Base-by-base conservation (phyloP, 192 early-diverging fungal genomes). In the Neocallimastix lanati region DNA sequence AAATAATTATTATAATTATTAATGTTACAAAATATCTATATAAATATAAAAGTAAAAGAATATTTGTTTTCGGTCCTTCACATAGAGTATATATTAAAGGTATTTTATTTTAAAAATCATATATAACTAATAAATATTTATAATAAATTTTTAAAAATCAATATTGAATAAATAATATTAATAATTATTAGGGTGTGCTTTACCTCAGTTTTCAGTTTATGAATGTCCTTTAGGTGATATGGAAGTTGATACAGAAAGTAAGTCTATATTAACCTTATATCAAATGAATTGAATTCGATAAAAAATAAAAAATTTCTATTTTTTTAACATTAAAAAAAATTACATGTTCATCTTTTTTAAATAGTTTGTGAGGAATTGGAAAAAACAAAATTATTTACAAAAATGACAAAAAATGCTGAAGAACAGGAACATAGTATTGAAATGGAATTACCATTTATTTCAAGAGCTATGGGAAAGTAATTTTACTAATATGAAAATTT, bases 401-500 rank as follows among this genome's bases (percentile, higher is more conserved):
- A 80, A 38, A 95, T 98, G 94, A 86, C 80, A 28, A 80, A 82
- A 13, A 40, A 82, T 15, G 87, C 86, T 12, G 97, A 99, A 81
- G 94, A 98, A 81, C 91, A 93, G 58, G 97, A 99, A 82, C 97
- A 99, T 83, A 96, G 94, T 83, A 90, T 99, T 81, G 97, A 98
- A 82, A 95, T 99, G 96, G 96, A 99, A 81, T 82, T 98, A 78
- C 97, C 97, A 14, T 98, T 91, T 84, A 88, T 93, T 11, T 92
- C 92, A 85, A 93, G 94, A 82, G 86, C 92, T 28, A 92, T 98
- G 85, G 88, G 92, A 83, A 79, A 83, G 92, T 91, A 83, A 78
- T 80, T n/a, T n/a, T 76, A 27, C 7, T 33, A 27, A 33, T 33
- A 33, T n/a, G n/a, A n/a, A n/a, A n/a, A n/a, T n/a, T n/a, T n/a